Conservation (phyloP, 2,329 filamentous ascomycete species). For the Scedosporium apiospermum region DNA sequence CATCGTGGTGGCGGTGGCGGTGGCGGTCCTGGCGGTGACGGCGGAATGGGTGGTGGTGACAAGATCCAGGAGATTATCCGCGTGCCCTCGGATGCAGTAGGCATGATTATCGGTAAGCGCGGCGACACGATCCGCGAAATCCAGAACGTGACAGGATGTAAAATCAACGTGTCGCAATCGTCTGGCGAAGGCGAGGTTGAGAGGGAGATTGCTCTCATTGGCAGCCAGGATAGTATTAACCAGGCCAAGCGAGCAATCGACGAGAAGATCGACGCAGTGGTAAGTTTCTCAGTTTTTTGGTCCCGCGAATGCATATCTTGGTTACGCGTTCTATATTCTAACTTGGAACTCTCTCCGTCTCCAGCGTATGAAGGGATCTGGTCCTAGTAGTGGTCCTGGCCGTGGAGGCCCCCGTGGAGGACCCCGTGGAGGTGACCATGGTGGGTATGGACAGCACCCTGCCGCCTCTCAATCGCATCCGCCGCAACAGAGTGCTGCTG, state of each 20-base stretch:
- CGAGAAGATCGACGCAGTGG: conserved; percentile 84
- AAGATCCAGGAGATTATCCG: conserved; percentile 67
- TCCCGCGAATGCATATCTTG: background rate
- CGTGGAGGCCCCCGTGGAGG: conserved; percentile 29
- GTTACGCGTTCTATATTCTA: background rate
- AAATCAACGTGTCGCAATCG: conserved; percentile 85
- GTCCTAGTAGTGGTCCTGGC: conserved; percentile 3
- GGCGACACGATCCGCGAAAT: conserved; percentile 93
- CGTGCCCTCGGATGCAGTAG: conserved; percentile 83
- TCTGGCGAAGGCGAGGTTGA: conserved; percentile 68
- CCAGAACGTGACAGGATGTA: conserved; percentile 79
- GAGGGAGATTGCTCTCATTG: conserved; percentile 79
- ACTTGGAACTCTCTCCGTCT: background rate
- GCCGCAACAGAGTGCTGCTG: conserved; percentile 32
- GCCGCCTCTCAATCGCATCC: conserved; percentile 14
- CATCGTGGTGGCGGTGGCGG: conserved; percentile 19
- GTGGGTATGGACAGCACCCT: conserved; percentile 41
- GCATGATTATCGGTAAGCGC: conserved; percentile 94
- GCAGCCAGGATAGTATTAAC: conserved; percentile 65
- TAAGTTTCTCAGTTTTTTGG: conserved; percentile 36
- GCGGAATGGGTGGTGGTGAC: conserved; percentile 23
- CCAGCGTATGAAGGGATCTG: conserved; percentile 7
- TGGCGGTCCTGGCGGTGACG: conserved; percentile 22
- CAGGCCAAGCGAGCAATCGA: conserved; percentile 77
- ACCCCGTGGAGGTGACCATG: conserved; percentile 28